Evolutionary conservation across 2,329 filamentous ascomycete genomes (phyloP).

Genomic region (Aspergillus unguis): DNA sequence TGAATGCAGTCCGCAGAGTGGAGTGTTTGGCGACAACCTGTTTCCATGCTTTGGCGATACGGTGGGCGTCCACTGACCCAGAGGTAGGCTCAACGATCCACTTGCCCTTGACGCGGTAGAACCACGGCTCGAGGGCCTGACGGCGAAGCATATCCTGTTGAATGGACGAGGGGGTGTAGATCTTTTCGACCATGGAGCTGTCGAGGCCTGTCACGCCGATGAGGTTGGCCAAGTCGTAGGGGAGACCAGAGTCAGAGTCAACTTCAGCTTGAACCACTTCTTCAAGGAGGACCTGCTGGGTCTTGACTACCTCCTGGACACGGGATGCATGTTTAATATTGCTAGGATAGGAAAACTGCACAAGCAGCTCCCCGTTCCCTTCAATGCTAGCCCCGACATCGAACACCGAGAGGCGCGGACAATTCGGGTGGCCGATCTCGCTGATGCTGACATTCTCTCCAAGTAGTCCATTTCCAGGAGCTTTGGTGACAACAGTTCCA

Average conservation of each 20-base stretch:
- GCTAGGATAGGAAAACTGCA: neutral
- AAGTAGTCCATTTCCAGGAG: neutral
- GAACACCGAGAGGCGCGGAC: conserved; percentile 5
- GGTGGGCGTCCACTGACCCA: neutral
- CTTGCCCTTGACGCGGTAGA: neutral
- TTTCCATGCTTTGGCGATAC: conserved; percentile 2
- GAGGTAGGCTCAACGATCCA: neutral
- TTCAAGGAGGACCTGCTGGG: neutral
- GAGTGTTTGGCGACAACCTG: conserved; percentile 2
- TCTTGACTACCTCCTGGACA: neutral
- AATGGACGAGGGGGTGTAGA: conserved; percentile 2
- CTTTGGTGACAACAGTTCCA: neutral
- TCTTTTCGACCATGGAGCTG: neutral
- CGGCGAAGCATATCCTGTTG: conserved; percentile 8
- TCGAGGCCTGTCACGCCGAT: neutral
- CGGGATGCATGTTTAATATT: neutral
- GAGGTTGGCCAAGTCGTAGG: neutral
- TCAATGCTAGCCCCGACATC: conserved; percentile 4
- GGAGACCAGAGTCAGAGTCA: neutral
- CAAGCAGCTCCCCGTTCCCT: neutral
- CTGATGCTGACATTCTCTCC: neutral
- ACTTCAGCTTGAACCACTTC: neutral
- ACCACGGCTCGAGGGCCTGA: neutral
- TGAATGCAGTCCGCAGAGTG: conserved; percentile 3
- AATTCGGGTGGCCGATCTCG: conserved; percentile 2